A percentile compares a stretch with the other conserved stretches of the same genome.
These are phyloP conservation scores for Bjerkandera adusta DNA, from an alignment of 1,284 basidiomycete genomes.

Conservation along the genomic window DNA sequence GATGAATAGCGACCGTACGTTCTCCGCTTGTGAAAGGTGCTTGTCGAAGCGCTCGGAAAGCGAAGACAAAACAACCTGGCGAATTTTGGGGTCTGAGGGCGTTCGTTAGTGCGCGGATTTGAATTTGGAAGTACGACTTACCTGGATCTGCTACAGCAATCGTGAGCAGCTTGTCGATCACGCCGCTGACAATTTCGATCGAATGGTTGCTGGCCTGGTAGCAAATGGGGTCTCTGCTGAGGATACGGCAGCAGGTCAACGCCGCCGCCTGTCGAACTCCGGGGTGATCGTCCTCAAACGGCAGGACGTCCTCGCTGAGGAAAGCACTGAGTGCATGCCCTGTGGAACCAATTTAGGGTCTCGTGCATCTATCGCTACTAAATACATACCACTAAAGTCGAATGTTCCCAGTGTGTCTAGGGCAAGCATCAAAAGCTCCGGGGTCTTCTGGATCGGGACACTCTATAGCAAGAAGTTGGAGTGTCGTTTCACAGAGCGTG, in stretches of 20 bases:
- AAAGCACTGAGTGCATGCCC: conserved; percentile 97
- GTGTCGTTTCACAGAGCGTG: background rate
- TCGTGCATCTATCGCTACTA: background rate
- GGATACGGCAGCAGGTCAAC: conserved; percentile 88
- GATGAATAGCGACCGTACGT: conserved; percentile 95
- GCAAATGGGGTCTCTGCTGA: conserved; percentile 95
- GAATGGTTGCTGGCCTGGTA: conserved; percentile 96
- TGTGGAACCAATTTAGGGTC: conserved; percentile 25
- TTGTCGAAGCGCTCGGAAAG: conserved; percentile 96
- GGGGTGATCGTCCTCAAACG: conserved; percentile 91
- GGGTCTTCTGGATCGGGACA: conserved; percentile 52
- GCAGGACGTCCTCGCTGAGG: conserved; percentile 88
- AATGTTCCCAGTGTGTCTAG: conserved; percentile 89
- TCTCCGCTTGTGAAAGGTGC: conserved; percentile 98
- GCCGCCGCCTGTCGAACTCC: conserved; percentile 93
- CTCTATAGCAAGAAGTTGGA: conserved; percentile 29
- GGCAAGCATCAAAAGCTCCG: conserved; percentile 83
- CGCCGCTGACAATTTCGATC: conserved; percentile 97
- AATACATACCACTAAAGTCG: conserved; percentile 81
- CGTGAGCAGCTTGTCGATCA: conserved; percentile 94
- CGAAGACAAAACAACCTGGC: conserved; percentile 85
- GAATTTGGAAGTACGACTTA: conserved; percentile 31
- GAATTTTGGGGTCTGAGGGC: conserved; percentile 74
- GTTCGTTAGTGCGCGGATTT: background rate
- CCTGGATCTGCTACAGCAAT: conserved; percentile 98